These are phyloP conservation scores for Chalciporus pseudorubinellus DNA, from an alignment of 768 basidiomycete genomes.

Conservation along the genomic window DNA sequence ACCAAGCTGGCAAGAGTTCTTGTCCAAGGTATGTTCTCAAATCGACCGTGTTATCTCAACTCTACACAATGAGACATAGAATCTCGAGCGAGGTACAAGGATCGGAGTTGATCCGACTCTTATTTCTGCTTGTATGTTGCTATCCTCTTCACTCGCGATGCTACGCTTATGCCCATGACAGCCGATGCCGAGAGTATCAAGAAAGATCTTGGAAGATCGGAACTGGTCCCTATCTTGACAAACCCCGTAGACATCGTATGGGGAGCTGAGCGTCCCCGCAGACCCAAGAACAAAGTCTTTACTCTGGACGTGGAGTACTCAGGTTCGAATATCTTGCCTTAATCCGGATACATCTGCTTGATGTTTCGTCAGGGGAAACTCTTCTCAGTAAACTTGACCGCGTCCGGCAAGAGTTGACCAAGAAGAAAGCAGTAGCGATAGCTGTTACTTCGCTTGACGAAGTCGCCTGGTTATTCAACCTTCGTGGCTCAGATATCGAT, in stretches of 20 bases:
- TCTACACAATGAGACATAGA: constrained; percentile 35
- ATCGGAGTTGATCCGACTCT: constrained; percentile 84
- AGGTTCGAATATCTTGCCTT: constrained; percentile 37
- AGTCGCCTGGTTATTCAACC: constrained; percentile 90
- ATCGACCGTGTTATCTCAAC: background rate
- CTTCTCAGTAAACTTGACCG: constrained; percentile 63
- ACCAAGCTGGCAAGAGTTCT: constrained; percentile 87
- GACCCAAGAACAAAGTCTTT: constrained; percentile 67
- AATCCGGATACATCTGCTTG: background rate
- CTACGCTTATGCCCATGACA: constrained; percentile 22
- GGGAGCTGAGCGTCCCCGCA: constrained; percentile 59
- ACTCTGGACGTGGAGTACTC: constrained; percentile 73
- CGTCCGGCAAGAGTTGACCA: constrained; percentile 64
- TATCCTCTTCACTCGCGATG: constrained; percentile 11
- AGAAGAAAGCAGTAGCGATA: constrained; percentile 54
- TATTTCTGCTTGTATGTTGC: constrained; percentile 57
- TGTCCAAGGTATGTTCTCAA: constrained; percentile 54
- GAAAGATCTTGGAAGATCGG: constrained; percentile 58
- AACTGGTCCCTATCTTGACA: constrained; percentile 58
- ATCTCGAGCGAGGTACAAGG: constrained; percentile 56
- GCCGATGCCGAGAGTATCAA: constrained; percentile 65
- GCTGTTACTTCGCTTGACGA: constrained; percentile 92
- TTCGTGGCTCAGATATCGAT: constrained; percentile 88
- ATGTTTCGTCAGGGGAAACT: constrained; percentile 46
- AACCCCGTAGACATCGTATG: constrained; percentile 85